These are phyloP conservation scores for Cercospora janseana DNA, from an alignment of 2,329 filamentous ascomycete genomes.

Conservation along the genomic window DNA sequence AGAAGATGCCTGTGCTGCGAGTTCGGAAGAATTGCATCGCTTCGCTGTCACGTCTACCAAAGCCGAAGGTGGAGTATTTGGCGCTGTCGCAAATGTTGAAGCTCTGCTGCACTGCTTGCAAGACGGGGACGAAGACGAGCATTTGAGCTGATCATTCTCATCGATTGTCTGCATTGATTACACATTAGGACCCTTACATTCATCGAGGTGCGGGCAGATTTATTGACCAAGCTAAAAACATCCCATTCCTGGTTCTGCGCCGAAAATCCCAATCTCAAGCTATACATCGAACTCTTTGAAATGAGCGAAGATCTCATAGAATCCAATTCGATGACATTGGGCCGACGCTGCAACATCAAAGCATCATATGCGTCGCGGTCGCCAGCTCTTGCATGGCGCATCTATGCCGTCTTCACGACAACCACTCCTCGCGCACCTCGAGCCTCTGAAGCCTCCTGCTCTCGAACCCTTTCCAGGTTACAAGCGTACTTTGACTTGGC, in stretches of 20 bases:
- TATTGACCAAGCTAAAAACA: too few relatives aligned
- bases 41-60: conserved; percentile 46
- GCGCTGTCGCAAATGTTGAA: conserved; percentile 23
- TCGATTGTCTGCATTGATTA: too few relatives aligned
- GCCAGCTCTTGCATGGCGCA: background rate
- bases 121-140: background rate
- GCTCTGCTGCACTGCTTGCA: conserved; percentile 16
- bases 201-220: too few relatives aligned
- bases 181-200: too few relatives aligned
- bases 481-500: conserved; percentile 51
- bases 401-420: too few relatives aligned
- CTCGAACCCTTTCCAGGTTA: conserved; percentile 38
- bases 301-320: too few relatives aligned
- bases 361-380: background rate
- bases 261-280: too few relatives aligned
- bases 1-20: conserved; percentile 50
- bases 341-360: too few relatives aligned
- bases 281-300: too few relatives aligned
- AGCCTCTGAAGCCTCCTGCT: conserved; percentile 23
- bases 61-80: conserved; percentile 42
- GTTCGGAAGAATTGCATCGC: conserved; percentile 43
- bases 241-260: too few relatives aligned
- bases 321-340: too few relatives aligned
- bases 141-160: background rate
- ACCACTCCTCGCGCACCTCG: background rate